phyloP scores from a whole-genome alignment of 2,329 filamentous ascomycete genomes.

The Microsporum audouinii region DNA sequence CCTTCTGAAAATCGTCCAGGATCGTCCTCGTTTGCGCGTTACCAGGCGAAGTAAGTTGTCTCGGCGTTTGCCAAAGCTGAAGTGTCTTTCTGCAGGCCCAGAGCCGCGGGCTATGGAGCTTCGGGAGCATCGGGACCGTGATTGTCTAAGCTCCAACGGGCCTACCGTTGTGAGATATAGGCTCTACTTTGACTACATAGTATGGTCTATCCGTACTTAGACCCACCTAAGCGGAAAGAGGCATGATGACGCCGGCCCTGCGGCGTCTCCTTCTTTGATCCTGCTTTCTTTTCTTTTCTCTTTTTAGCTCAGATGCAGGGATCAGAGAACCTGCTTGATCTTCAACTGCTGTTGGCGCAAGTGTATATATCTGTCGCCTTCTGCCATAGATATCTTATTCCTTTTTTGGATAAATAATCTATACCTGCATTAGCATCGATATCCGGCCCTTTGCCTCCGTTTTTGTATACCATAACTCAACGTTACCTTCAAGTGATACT shows the following conservation, averaged over 20 bases:
- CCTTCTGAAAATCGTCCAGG: neutral
- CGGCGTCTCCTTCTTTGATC: neutral
- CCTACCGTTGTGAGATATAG: neutral
- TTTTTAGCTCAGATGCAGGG: neutral
- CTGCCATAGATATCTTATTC: neutral
- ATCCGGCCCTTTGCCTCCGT: neutral
- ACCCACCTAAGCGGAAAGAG: neutral
- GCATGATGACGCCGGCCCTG: neutral
- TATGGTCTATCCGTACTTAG: no score
- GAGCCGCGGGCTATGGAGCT: neutral
- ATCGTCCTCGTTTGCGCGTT: neutral
- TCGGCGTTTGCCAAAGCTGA: neutral
- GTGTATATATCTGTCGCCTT: conserved; percentile 3
- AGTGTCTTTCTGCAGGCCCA: neutral
- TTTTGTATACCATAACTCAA: neutral
- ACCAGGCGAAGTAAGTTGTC: neutral
- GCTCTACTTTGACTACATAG: neutral
- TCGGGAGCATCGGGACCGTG: neutral
- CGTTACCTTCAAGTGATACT: neutral
- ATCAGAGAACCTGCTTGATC: neutral
- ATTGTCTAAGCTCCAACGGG: neutral
- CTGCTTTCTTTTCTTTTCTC: neutral
- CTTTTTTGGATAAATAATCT: neutral
- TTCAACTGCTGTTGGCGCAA: neutral
- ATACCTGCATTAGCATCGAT: neutral